Base-by-base conservation (phyloP, 768 basidiomycete genomes). In the Mycena pura region DNA sequence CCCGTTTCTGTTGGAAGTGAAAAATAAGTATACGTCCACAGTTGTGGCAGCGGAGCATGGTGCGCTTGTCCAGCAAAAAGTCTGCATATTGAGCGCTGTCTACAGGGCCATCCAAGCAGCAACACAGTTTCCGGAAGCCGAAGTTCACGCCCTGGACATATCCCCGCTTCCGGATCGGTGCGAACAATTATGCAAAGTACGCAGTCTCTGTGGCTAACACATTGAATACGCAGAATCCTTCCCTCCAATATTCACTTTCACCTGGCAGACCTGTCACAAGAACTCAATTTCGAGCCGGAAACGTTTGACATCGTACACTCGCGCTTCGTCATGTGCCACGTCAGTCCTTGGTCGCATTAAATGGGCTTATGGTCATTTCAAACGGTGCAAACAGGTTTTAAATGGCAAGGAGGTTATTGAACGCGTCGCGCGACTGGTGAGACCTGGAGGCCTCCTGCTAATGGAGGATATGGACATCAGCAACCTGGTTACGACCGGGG, bases 361-460 rank as follows among this genome's bases (percentile, higher is more conserved):
- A 6, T 27, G 3, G 14, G 13, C n/a, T 21, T 39, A n/a, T 10
- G 17, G 19, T 11, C 29, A 10, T 25, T 8, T 15, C 7, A 28
- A 32, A 14, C 24, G 6, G 9, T 44, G 41, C 9, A 36, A 36
- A 36, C 25, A 58, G 57, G 40, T 58, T 24, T 7, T 22, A 29
- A 36, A 58, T n/a, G 47, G n/a, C 2, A 22, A 11, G 11, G 28
- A 44, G 7, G 29, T 19, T 5, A 15, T 58, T 11, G 15, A 7
- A 11, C 38, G 41, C 6, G 47, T n/a, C n/a, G 47, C 47, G 1
- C 47, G 40, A 1, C 27, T 58, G 19, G 47, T 58, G 11, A 58
- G 22, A 29, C 57, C 47, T 13, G 57, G 57, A 3, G 57, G 57
- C 6, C 47, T 58, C 13, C 47, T 58, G 5, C 38, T 58, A 36